Conservation (phyloP, 1,284 basidiomycete species). For the Hypsizygus ulmarius region DNA sequence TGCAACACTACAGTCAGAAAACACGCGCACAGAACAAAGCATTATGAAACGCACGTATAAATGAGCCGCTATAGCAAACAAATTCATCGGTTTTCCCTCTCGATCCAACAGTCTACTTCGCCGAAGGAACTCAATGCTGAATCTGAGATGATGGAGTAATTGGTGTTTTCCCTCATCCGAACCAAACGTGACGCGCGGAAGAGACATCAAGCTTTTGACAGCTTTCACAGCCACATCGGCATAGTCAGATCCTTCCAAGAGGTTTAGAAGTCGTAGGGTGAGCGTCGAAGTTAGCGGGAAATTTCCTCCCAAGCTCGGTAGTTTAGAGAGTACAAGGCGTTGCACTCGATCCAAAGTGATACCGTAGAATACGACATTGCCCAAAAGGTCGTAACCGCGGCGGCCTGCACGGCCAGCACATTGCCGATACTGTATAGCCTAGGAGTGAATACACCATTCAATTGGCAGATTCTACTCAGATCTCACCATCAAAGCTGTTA, state of each 20-base stretch:
- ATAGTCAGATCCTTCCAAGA: conserved; percentile 58
- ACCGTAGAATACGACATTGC: conserved; percentile 72
- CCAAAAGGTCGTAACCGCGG: conserved; percentile 65
- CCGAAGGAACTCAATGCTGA: conserved; percentile 68
- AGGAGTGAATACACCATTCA: conserved; percentile 6
- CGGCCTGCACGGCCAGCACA: conserved; percentile 69
- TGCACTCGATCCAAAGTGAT: conserved; percentile 60
- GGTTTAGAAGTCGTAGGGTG: conserved; percentile 58
- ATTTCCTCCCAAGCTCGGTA: conserved; percentile 60
- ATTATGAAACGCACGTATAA: conserved; percentile 41
- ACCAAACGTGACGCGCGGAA: conserved; percentile 56
- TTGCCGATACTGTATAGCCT: conserved; percentile 55
- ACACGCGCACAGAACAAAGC: neutral
- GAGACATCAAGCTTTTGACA: conserved; percentile 48
- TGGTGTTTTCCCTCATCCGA: conserved; percentile 53
- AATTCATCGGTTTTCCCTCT: conserved; percentile 55
- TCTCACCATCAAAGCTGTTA: conserved; percentile 62
- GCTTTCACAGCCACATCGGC: conserved; percentile 47
- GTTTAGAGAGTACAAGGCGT: conserved; percentile 57
- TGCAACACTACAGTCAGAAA: neutral
- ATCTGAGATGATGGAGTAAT: conserved; percentile 63
- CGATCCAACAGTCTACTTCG: conserved; percentile 50
- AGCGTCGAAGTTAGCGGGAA: conserved; percentile 69
- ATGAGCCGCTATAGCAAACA: conserved; percentile 54
- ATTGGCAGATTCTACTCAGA: conserved; percentile 2